Evolutionary conservation across 106 monocot genomes (phyloP).

Genomic region (Allium sativum): DNA sequence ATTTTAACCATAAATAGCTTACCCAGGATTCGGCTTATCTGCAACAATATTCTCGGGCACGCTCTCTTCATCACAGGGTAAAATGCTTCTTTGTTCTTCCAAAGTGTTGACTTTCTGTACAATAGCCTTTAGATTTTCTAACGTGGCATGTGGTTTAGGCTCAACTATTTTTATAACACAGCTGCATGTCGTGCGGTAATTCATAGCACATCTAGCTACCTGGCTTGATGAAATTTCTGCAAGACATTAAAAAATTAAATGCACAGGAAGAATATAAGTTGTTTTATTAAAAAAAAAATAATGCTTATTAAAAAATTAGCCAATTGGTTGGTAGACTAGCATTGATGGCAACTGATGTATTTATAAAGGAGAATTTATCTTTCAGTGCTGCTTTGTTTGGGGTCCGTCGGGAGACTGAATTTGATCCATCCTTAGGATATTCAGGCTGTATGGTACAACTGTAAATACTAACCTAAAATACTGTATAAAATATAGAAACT

Average conservation of each 20-base stretch:
- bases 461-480: too few relatives aligned
- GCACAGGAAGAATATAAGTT: constrained; percentile 1
- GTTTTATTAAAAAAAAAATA: too few relatives aligned
- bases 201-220: constrained; percentile 69
- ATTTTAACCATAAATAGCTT: constrained; percentile 3
- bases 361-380: too few relatives aligned
- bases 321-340: too few relatives aligned
- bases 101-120: constrained; percentile 64
- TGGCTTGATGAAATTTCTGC: constrained; percentile 86
- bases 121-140: constrained; percentile 66
- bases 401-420: too few relatives aligned
- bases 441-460: too few relatives aligned
- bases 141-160: constrained; percentile 59
- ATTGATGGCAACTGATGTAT: too few relatives aligned
- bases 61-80: constrained; percentile 89
- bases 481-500: too few relatives aligned
- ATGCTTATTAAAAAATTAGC: too few relatives aligned
- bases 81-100: constrained; percentile 48
- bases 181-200: constrained; percentile 73
- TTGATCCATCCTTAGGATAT: too few relatives aligned
- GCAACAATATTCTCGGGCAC: constrained; percentile 92
- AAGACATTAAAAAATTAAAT: constrained; percentile 5
- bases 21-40: constrained; percentile 74
- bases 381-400: too few relatives aligned
- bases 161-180: constrained; percentile 97